Conservation (phyloP, 129 eudicot species). For the carrot (Daucus carota) region DH1_v3.0 NC_030383.2:52994501-52995000, state of each 20-base stretch:
- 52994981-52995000: not conserved
- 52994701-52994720: not conserved
- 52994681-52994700: not conserved
- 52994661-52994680: not conserved
- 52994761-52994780: not conserved
- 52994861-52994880: not conserved
- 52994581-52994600: too few species aligned
- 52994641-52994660: too few species aligned
- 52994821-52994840: not conserved
- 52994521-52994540: too few species aligned
- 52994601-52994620: too few species aligned
- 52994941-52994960: conserved; percentile 22
- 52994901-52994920: not conserved
- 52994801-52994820: not conserved
- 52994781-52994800: not conserved
- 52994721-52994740: not conserved
- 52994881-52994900: not conserved
- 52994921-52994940: conserved; percentile 1
- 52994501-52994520: too few species aligned
- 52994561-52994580: too few species aligned
- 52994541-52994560: too few species aligned
- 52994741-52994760: not conserved
- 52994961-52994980: conserved; percentile 20
- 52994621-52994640: too few species aligned
- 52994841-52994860: not conserved